These are phyloP conservation scores for Aurantiochytrium sp. DNA, from an alignment of 108 stramenopile species.

Conservation along the genomic window DNA sequence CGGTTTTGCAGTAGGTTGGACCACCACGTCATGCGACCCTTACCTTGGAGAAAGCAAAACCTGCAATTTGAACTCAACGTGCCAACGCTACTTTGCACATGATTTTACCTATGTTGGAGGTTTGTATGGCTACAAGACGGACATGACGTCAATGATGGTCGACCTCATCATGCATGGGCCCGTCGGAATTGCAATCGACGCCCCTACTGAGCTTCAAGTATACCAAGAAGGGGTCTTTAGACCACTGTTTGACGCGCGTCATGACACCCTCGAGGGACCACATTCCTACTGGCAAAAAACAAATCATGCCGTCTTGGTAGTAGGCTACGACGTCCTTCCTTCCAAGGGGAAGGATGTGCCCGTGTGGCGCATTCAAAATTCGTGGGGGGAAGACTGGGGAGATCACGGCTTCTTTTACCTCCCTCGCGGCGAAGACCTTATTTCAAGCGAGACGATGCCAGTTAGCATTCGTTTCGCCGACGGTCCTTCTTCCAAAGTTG, in stretches of 20 bases:
- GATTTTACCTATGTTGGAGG: neutral
- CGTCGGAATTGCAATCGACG: neutral
- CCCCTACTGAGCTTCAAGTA: neutral
- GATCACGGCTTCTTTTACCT: neutral
- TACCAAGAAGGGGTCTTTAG: neutral
- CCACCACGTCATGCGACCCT: neutral
- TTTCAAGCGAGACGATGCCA: neutral
- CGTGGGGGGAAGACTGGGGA: neutral
- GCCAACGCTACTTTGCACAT: neutral
- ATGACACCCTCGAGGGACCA: neutral
- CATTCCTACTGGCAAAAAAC: conserved; percentile 1
- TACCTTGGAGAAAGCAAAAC: neutral
- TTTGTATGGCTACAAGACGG: neutral
- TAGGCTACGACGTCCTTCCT: neutral
- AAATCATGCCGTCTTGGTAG: neutral
- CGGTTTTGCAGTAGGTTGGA: neutral
- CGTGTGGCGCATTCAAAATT: neutral
- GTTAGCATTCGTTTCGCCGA: neutral
- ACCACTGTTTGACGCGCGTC: neutral
- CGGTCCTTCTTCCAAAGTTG: neutral
- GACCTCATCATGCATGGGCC: conserved; percentile 3
- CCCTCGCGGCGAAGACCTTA: neutral
- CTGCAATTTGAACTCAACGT: neutral
- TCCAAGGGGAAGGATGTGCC: neutral
- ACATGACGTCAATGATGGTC: neutral